These are phyloP conservation scores for Amorphotheca resinae DNA, from an alignment of 495 filamentous ascomycete species.

Conservation along the genomic window DNA sequence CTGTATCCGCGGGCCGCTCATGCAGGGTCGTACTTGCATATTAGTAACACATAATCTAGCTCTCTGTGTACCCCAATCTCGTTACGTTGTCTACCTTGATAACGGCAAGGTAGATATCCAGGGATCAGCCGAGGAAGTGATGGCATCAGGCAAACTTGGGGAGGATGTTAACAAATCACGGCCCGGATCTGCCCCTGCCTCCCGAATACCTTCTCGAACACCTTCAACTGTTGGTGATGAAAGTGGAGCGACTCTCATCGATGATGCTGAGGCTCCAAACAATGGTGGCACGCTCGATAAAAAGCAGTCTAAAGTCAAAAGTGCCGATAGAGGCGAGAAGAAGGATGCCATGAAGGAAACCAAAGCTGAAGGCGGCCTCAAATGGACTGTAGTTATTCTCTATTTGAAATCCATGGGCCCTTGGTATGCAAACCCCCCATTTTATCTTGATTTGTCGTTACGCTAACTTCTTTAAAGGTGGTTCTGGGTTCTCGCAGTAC, in stretches of 20 bases:
- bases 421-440: slow-evolving; percentile 35
- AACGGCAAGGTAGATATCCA: slow-evolving; percentile 74
- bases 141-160: slow-evolving; percentile 71
- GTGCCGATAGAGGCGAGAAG: slow-evolving; percentile 30
- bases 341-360: slow-evolving; percentile 48
- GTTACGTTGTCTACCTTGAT: slow-evolving; percentile 71
- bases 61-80: slow-evolving; percentile 65
- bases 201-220: slow-evolving; percentile 58
- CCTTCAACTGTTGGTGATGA: slow-evolving; percentile 54
- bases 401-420: slow-evolving; percentile 83
- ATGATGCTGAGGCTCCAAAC: slow-evolving; percentile 27
- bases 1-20: slow-evolving; percentile 80
- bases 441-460: neutral
- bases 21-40: slow-evolving; percentile 82
- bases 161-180: slow-evolving; percentile 59
- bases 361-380: slow-evolving; percentile 74
- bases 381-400: slow-evolving; percentile 68
- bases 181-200: slow-evolving; percentile 28
- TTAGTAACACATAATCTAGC: slow-evolving; percentile 93
- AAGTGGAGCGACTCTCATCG: slow-evolving; percentile 33
- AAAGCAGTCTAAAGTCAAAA: slow-evolving; percentile 35
- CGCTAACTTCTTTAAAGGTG: slow-evolving; percentile 28
- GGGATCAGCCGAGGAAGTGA: slow-evolving; percentile 63
- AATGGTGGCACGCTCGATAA: slow-evolving; percentile 26
- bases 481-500: slow-evolving; percentile 69